phyloP scores from a whole-genome alignment of 768 basidiomycete genomes.

The Leucocoprinus birnbaumii region DNA sequence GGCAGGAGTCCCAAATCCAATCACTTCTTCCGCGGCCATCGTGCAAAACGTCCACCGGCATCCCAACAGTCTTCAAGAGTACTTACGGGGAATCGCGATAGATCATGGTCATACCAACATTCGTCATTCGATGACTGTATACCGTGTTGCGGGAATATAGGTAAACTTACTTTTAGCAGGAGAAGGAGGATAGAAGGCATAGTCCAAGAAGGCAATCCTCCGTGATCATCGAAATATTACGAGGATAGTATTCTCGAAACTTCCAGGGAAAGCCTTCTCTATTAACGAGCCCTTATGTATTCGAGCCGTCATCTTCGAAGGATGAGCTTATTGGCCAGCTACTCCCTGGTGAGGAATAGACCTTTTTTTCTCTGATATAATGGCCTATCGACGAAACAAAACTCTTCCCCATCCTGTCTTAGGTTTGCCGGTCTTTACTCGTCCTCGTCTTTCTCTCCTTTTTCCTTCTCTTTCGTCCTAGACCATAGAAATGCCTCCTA shows the following conservation, averaged over 20 bases:
- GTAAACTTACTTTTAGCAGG: no score
- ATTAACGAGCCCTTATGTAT: background rate
- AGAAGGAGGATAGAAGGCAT: no score
- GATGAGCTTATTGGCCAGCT: slow-evolving; percentile 9
- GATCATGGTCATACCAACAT: no score
- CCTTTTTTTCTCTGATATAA: slow-evolving; percentile 1
- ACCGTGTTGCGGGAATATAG: no score
- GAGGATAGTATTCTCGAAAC: slow-evolving; percentile 1
- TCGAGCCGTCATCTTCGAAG: slow-evolving; percentile 1
- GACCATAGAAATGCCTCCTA: background rate
- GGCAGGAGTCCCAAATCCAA: background rate
- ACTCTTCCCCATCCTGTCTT: background rate
- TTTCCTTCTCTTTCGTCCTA: background rate
- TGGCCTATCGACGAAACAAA: background rate
- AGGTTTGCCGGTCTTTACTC: background rate
- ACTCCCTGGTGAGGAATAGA: no score
- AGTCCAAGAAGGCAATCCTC: background rate
- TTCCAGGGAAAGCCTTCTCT: background rate
- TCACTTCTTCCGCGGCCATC: slow-evolving; percentile 7
- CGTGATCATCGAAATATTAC: background rate
- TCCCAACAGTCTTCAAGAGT: no score
- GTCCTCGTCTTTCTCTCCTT: background rate
- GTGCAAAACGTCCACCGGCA: no score
- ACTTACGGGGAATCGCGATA: no score
- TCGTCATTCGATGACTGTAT: no score